Percentiles rank a stretch among this genome's conserved stretches.
Conservation (phyloP, 2,329 filamentous ascomycete species). For the Monilinia fructicola region DNA sequence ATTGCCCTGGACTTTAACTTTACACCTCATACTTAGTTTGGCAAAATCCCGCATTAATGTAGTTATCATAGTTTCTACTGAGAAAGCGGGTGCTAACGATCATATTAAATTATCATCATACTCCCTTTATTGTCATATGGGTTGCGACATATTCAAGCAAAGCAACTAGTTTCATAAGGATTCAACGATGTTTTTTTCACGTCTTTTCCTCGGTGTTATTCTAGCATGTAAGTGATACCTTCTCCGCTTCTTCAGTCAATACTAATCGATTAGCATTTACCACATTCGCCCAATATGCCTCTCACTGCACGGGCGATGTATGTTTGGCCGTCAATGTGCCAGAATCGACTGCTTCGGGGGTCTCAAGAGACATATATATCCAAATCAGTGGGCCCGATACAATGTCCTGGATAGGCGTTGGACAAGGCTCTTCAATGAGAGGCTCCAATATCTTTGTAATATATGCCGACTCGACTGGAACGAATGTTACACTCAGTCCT, state of each 20-base stretch:
- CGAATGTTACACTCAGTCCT: conserved; percentile 58
- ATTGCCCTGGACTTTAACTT: not conserved
- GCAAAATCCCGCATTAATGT: not conserved
- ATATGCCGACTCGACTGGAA: conserved; percentile 52
- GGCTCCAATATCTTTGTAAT: conserved; percentile 59
- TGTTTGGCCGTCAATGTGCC: conserved; percentile 55
- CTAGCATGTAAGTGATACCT: conserved; percentile 9
- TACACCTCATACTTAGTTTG: not conserved
- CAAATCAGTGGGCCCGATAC: conserved; percentile 54
- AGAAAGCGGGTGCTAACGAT: not conserved
- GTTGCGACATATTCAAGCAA: not conserved
- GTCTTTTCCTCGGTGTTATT: conserved; percentile 1
- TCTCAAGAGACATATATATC: conserved; percentile 57
- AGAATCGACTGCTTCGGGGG: conserved; percentile 49
- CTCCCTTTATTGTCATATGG: not conserved
- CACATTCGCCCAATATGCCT: conserved; percentile 29
- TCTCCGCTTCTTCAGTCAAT: not conserved
- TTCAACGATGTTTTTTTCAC: conserved; percentile 2
- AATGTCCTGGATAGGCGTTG: conserved; percentile 55
- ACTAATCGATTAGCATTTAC: conserved; percentile 26
- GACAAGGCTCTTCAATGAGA: conserved; percentile 54
- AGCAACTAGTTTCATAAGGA: not conserved
- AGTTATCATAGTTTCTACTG: not conserved
- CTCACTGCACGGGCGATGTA: conserved; percentile 31
- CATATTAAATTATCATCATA: not conserved